Base-by-base conservation (phyloP, 805 yeast genomes). In the Suhomyces emberorum region DNA sequence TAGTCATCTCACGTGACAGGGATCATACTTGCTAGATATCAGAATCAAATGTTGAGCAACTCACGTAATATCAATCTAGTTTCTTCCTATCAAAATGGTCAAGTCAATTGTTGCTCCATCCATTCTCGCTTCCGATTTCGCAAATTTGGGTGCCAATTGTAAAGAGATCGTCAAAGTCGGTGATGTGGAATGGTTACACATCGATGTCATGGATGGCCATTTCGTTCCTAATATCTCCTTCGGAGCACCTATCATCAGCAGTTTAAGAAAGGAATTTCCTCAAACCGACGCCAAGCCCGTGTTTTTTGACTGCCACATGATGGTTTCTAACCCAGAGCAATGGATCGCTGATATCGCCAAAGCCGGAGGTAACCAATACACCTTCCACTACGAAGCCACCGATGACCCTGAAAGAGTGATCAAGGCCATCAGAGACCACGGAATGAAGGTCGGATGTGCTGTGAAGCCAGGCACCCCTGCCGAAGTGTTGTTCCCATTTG, bases 161-260 rank as follows among this genome's bases (percentile, higher is more conserved):
- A 83, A 83, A 55, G 72, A 75, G 41, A 83, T 89, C 65, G 79
- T 87, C 55, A 76, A 78, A 35, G 72, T 83, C 38, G 83, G 85
- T 16, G 82, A 84, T 19, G 95, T 96, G 15, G 96, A 91, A 53
- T 93, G 99, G 99, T 79, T 93, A 43, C 99, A 93, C 63, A 79
- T 93, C 35, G 99, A 93, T 63, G 91, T 93, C 32, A 93, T 93
- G 99, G 99, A 93, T 59, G 98, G 98, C 32, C 89, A 91, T 63
- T 93, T 93, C 58, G 99, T 93, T 33, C 98, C 98, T 48, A 93
- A 93, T 67, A 83, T 93, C 47, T 82, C 96, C 1, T 70, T 93
- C 53, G 99, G 99, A 17, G 88, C 95, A 24, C 96, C 96, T 38
- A 77, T 91, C 37, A 88, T 89, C 33, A 65, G 79, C 38, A 77